These are phyloP conservation scores for Phytophthora sp. DNA, from an alignment of 352 stramenopile genomes.

Conservation along the genomic window DNA sequence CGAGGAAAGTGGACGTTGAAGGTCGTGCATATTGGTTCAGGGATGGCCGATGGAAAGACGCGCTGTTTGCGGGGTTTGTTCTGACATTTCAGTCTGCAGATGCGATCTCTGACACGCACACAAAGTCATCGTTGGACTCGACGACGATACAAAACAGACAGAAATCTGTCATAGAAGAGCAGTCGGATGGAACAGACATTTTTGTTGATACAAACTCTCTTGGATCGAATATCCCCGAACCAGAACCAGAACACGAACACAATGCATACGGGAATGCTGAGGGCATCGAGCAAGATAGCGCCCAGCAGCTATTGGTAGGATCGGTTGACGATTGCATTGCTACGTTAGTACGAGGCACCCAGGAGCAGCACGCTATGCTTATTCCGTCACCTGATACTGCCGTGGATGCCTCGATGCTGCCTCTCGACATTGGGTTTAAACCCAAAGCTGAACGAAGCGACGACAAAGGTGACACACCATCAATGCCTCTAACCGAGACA, in stretches of 20 bases:
- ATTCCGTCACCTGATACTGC: background rate
- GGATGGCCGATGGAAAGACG: conserved; percentile 30
- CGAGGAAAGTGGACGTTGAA: conserved; percentile 46
- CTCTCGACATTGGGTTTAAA: conserved; percentile 9
- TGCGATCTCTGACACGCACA: background rate
- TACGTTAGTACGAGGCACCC: conserved; percentile 6
- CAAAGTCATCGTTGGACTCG: background rate
- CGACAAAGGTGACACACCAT: background rate
- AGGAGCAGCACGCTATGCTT: conserved; percentile 8
- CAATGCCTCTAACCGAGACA: conserved; percentile 15
- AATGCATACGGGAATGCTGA: background rate
- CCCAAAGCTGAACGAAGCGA: background rate
- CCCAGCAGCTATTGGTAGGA: conserved; percentile 7
- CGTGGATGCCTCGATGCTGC: conserved; percentile 20
- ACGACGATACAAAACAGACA: too few relatives aligned
- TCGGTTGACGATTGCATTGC: conserved; percentile 33
- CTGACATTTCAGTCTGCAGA: conserved; percentile 15
- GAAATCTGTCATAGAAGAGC: background rate
- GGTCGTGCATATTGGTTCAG: conserved; percentile 44
- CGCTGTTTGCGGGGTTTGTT: conserved; percentile 27
- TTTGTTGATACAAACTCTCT: conserved; percentile 4
- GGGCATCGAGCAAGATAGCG: background rate
- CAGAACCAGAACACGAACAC: conserved; percentile 20
- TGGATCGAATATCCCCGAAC: conserved; percentile 9
- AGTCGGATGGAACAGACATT: background rate